Evolutionary conservation across 2,329 filamentous ascomycete species (phyloP), one percentile per base, ranked within the genome.

Genomic region (Elsinoe perseae): DNA sequence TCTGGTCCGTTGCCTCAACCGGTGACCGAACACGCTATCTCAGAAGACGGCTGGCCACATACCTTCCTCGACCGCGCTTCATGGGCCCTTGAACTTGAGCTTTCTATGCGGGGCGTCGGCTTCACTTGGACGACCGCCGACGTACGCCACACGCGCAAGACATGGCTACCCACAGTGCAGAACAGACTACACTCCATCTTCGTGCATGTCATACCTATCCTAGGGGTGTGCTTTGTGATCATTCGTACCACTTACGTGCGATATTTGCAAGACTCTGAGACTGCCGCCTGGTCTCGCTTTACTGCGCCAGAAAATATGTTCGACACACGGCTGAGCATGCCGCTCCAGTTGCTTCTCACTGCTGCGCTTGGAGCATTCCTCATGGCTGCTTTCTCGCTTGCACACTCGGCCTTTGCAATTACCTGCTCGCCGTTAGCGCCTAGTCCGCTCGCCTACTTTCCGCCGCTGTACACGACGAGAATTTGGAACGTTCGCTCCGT

Each of bases 111-210:
- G 12, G 72, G 73, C 16, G 69, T 72, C 5, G 72, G 72, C 38
- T 75, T 75, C 61, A 73, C 72, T 0, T 74, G 72, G 72, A 72
- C 70, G 18, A 74, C 71, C 1, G 72, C 72, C 4, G 72, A 75
- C 55, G 71, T 75, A 2, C 67, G 72, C 8, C 72, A 75, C 59
- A 73, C 72, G 4, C 68, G 68, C 28, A 70, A 70, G 60, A 74
- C 72, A 0, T 75, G 72, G 73, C 61, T 73, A 4, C 72, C 73
- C 0, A 73, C 69, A 2, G 65, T 71, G 7, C 56, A 60, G 16
- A 72, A 73, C 53, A 65, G 72, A 4, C 38, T 71, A 8, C 72
- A 75, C 58, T 72, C 69, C 50, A 71, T 75, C 23, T 42, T 69
- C 14, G 63, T 72, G 12, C 70, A 72, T 48, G 71, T 69, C 1